These are phyloP conservation scores for Trichoderma sp. DNA, from an alignment of 2,329 filamentous ascomycete species.

Conservation along the genomic window DNA sequence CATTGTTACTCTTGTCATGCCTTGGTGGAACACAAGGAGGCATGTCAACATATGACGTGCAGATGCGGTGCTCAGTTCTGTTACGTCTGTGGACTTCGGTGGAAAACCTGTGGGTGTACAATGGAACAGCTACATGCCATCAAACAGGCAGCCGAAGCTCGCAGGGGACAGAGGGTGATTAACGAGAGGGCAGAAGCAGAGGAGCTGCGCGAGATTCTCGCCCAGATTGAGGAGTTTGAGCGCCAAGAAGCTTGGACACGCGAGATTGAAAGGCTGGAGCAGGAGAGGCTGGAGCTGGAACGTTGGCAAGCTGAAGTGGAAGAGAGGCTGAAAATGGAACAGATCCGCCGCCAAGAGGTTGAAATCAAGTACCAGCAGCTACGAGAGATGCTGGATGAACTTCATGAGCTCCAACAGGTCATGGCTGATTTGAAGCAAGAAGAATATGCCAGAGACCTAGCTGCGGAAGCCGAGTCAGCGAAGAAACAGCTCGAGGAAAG, in stretches of 20 bases:
- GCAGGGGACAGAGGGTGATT: slow-evolving; percentile 37
- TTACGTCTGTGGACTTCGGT: slow-evolving; percentile 72
- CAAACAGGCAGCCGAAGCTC: slow-evolving; percentile 40
- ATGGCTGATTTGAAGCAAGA: slow-evolving; percentile 42
- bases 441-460: slow-evolving; percentile 35
- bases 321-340: slow-evolving; percentile 44
- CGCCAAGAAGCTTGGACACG: slow-evolving; percentile 46
- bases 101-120: slow-evolving; percentile 72
- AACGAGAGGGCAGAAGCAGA: slow-evolving; percentile 39
- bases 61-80: slow-evolving; percentile 81
- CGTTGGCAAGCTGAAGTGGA: slow-evolving; percentile 40
- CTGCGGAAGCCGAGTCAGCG: slow-evolving; percentile 27
- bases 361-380: slow-evolving; percentile 43
- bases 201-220: slow-evolving; percentile 43
- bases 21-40: slow-evolving; percentile 74
- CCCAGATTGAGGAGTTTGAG: slow-evolving; percentile 52
- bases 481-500: slow-evolving; percentile 36
- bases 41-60: slow-evolving; percentile 87
- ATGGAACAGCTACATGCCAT: slow-evolving; percentile 46
- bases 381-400: slow-evolving; percentile 36
- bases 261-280: slow-evolving; percentile 42
- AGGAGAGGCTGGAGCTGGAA: slow-evolving; percentile 40
- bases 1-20: slow-evolving; percentile 68
- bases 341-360: slow-evolving; percentile 42
- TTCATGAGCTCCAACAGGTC: slow-evolving; percentile 47